These are phyloP conservation scores for Kurtzmaniella fragi DNA, from an alignment of 805 yeast genomes.

Conservation along the genomic window DNA sequence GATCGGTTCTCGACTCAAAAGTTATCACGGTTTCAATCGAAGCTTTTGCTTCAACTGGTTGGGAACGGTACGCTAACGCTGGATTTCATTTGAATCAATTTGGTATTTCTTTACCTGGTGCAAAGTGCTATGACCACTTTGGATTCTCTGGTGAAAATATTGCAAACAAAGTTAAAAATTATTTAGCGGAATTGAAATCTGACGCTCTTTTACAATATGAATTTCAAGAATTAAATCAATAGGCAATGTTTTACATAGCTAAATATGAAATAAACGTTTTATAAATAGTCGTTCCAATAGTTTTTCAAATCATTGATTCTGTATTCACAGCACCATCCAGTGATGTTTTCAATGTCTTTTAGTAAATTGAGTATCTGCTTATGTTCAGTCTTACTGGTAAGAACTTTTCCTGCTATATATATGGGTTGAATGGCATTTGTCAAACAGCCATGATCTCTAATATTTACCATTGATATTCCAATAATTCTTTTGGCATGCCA, in stretches of 20 bases:
- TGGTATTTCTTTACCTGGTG: slow-evolving; percentile 32
- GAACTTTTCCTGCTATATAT: slow-evolving; percentile 17
- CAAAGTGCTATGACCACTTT: slow-evolving; percentile 23
- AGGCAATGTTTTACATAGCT: background rate
- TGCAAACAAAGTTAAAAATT: slow-evolving; percentile 19
- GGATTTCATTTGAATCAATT: slow-evolving; percentile 26
- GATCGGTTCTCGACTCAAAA: slow-evolving; percentile 18
- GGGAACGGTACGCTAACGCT: slow-evolving; percentile 33
- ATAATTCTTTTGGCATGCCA: slow-evolving; percentile 4
- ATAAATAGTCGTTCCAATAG: slow-evolving; percentile 14
- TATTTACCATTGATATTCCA: slow-evolving; percentile 1
- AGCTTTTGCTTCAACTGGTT: slow-evolving; percentile 28
- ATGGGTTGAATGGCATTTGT: slow-evolving; percentile 19
- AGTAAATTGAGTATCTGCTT: slow-evolving; percentile 15
- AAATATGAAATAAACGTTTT: background rate
- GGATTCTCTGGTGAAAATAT: slow-evolving; percentile 20
- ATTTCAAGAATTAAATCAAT: slow-evolving; percentile 21
- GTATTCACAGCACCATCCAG: slow-evolving; percentile 21
- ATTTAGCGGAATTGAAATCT: slow-evolving; percentile 9
- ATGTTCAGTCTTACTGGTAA: slow-evolving; percentile 16
- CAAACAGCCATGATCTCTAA: slow-evolving; percentile 16
- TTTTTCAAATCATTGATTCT: slow-evolving; percentile 17
- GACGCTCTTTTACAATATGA: slow-evolving; percentile 15
- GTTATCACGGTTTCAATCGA: slow-evolving; percentile 26
- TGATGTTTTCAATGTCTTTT: slow-evolving; percentile 14